These are phyloP conservation scores for Pezicula neosporulosa DNA, from an alignment of 2,329 filamentous ascomycete species.

Conservation along the genomic window DNA sequence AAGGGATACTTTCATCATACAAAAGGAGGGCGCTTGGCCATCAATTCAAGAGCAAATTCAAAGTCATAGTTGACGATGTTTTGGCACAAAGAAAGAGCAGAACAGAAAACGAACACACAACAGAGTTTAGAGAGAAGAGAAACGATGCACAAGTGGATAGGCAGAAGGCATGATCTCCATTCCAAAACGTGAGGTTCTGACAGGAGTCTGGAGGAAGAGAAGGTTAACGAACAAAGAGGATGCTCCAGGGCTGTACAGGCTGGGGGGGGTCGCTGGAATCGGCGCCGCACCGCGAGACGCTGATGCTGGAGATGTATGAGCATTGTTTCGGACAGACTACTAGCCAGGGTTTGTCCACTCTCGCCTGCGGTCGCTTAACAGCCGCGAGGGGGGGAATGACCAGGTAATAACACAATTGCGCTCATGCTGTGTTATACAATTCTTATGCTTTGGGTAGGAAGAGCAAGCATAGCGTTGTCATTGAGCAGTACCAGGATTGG, in stretches of 20 bases:
- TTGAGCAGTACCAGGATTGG: too few species aligned
- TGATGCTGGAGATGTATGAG: not conserved
- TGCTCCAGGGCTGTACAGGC: constrained; percentile 9
- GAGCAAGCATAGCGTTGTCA: too few species aligned
- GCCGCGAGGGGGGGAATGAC: too few species aligned
- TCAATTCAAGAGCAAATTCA: constrained; percentile 10
- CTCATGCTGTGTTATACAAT: too few species aligned
- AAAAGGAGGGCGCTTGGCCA: constrained; percentile 21
- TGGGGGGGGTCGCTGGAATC: constrained; percentile 4
- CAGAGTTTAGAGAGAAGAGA: constrained; percentile 6
- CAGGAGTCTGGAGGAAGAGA: constrained; percentile 14
- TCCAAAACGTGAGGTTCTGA: constrained; percentile 21
- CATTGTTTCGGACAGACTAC: too few species aligned
- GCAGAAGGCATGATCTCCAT: constrained; percentile 17
- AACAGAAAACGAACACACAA: constrained; percentile 13
- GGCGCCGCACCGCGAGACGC: not conserved
- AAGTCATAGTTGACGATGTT: constrained; percentile 4
- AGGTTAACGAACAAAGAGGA: constrained; percentile 7
- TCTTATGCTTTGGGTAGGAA: too few species aligned
- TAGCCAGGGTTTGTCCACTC: too few species aligned
- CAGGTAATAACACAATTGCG: too few species aligned
- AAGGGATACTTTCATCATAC: constrained; percentile 14
- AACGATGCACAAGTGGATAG: not conserved
- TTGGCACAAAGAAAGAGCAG: constrained; percentile 11
- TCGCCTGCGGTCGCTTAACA: too few species aligned